Conservation (phyloP, 805 yeast species). For the Myxozyma udenii region DNA sequence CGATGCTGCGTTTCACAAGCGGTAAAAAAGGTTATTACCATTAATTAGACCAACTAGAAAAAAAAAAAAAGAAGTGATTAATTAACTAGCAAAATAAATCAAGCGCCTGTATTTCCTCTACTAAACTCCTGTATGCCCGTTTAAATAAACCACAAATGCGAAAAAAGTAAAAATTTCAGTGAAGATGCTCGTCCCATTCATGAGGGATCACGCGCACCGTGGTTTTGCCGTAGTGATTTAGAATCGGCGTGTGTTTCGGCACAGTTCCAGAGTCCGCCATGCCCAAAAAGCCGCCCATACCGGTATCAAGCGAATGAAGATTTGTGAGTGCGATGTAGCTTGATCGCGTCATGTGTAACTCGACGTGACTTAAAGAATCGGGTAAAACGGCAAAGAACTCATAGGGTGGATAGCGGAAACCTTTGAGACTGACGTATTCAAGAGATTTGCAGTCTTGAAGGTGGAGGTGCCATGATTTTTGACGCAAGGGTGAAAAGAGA, state of each 20-base stretch:
- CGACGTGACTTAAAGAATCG: constrained; percentile 11
- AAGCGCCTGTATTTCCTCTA: neutral
- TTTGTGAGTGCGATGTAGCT: constrained; percentile 9
- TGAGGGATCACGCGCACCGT: constrained; percentile 11
- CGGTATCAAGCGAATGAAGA: constrained; percentile 11
- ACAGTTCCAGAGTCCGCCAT: constrained; percentile 4
- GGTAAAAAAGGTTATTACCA: constrained; percentile 1
- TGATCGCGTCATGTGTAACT: constrained; percentile 18
- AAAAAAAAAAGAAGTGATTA: neutral
- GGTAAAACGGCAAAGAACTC: constrained; percentile 24
- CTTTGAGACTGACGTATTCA: constrained; percentile 19
- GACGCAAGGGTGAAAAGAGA: constrained; percentile 20
- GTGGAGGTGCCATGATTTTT: constrained; percentile 26
- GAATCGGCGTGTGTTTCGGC: constrained; percentile 2
- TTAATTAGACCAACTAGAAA: neutral
- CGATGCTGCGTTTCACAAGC: constrained; percentile 16
- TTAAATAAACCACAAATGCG: no score
- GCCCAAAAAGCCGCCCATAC: constrained; percentile 16
- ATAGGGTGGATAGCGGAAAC: constrained; percentile 22
- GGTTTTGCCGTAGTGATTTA: constrained; percentile 15
- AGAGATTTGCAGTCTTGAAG: constrained; percentile 12
- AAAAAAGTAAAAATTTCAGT: no score
- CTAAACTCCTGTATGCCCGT: no score
- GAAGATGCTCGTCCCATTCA: constrained; percentile 1
- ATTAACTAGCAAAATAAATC: neutral